Conservation (phyloP, 2,329 filamentous ascomycete species). For the Xylaria digitata region DNA sequence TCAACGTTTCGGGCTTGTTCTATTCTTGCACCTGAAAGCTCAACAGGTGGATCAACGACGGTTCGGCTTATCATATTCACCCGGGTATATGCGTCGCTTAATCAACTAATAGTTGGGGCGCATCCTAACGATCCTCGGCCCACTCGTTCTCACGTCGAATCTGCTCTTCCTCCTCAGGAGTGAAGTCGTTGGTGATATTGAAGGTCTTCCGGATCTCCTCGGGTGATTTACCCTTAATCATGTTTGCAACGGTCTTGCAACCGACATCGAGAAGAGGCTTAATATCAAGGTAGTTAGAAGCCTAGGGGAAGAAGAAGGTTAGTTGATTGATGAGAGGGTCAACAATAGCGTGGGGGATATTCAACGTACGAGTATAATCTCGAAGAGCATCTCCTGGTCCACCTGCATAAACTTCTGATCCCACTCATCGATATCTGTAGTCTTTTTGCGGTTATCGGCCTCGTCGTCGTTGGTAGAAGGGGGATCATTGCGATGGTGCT, state of each 20-base stretch:
- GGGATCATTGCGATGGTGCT: constrained; percentile 92
- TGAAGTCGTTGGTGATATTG: constrained; percentile 99
- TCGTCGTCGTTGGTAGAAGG: constrained; percentile 86
- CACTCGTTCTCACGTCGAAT: constrained; percentile 92
- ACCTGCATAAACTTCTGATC: constrained; percentile 99
- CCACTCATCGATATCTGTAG: constrained; percentile 99
- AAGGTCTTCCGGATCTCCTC: constrained; percentile 99
- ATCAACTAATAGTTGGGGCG: background rate
- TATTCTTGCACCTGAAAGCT: too few relatives aligned
- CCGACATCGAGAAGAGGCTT: constrained; percentile 97
- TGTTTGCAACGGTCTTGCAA: constrained; percentile 99
- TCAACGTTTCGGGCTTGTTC: background rate
- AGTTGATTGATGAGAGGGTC: background rate
- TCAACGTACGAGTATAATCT: constrained; percentile 89
- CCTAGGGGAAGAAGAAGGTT: constrained; percentile 63
- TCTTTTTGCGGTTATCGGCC: constrained; percentile 95
- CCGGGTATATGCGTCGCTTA: too few relatives aligned
- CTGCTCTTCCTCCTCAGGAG: constrained; percentile 98
- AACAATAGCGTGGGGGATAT: background rate
- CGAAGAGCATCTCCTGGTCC: constrained; percentile 99
- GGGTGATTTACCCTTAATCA: constrained; percentile 99
- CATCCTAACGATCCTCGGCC: constrained; percentile 80
- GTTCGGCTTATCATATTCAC: too few relatives aligned
- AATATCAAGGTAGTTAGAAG: constrained; percentile 98
- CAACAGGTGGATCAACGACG: too few relatives aligned